Evolutionary conservation across 345 rosid genomes (phyloP), one percentile per base, ranked within the genome.

Genomic region (Excoecaria agallocha): DNA sequence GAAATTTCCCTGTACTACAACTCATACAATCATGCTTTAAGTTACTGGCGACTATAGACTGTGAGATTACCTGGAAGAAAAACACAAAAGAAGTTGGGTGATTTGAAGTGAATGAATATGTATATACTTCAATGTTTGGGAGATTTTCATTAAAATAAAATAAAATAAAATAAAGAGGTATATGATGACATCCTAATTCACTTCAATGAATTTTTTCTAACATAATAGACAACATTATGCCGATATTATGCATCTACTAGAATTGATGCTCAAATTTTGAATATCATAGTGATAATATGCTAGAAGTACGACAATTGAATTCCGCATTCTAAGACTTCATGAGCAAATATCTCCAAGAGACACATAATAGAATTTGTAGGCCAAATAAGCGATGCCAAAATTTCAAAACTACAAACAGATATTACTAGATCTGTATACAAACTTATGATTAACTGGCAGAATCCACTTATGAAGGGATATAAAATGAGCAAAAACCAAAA

Each of bases 1-100:
- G 84, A 83, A 93, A 91, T 92, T 89, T 95, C 72, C 98, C 96
- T 0, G 91, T 90, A 77, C 98, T 91, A 84, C 93, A 95, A 79
- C 89, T 87, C 48, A 80, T 50, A 72, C 85, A 89, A 66, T 87
- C 86, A 66, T 85, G 92, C 80, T 81, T 88, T 57, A 87, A 54
- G 63, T 81, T 86, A 70, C 82, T 77, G 54, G 86, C 78, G 65
- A 86, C 86, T 68, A 88, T 75, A 80, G 90, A 83, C 77, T 88
- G 97, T 50, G 88, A 84, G 55, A 95, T 80, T 83, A 88, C 90
- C 99, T 95, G 89, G 20, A 76, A 51, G 49, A 74, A 57, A 74
- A 81, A 76, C 38, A 62, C 81, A 48, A 48, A 65, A 68, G 75
- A 20, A 57, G 25, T 35, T 8, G 60, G 17, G 12, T 56, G 56